A percentile compares a stretch with the other conserved stretches of the same genome.
Conservation (phyloP, 495 filamentous ascomycete genomes). For the Neurospora sp. region DNA sequence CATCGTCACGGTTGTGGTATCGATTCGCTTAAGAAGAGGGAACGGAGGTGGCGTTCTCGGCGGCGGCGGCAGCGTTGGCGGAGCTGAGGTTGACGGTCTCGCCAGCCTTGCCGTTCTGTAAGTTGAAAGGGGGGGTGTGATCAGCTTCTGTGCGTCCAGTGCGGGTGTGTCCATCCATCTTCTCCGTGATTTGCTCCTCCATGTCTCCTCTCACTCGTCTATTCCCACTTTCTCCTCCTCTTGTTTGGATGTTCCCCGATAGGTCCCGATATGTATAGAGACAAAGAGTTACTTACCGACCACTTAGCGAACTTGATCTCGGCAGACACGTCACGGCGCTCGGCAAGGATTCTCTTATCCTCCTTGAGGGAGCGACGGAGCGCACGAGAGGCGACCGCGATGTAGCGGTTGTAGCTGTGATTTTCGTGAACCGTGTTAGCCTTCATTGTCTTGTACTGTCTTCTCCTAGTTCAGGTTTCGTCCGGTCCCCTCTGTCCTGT, state of each 20-base stretch:
- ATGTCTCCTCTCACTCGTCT: no score
- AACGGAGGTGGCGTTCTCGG: slow-evolving; percentile 29
- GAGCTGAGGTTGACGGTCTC: slow-evolving; percentile 65
- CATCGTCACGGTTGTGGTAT: neutral
- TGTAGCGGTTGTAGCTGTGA: slow-evolving; percentile 73
- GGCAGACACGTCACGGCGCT: slow-evolving; percentile 72
- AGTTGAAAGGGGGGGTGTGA: neutral
- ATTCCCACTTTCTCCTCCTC: neutral
- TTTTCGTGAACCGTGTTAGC: slow-evolving; percentile 13
- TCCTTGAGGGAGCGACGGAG: slow-evolving; percentile 93
- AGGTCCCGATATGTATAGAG: neutral
- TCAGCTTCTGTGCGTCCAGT: no score
- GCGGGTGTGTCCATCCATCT: no score
- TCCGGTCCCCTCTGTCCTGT: neutral
- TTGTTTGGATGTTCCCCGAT: neutral
- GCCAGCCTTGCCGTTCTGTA: slow-evolving; percentile 92
- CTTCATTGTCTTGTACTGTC: neutral
- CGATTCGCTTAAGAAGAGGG: neutral
- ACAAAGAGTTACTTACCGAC: slow-evolving; percentile 59
- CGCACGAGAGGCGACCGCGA: slow-evolving; percentile 64
- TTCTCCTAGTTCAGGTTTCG: neutral
- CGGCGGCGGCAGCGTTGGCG: slow-evolving; percentile 57
- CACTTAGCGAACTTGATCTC: slow-evolving; percentile 93
- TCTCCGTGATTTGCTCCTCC: no score
- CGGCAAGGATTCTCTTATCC: slow-evolving; percentile 70